These are phyloP conservation scores for Jaenimonas drosophilae DNA, from an alignment of 208 protist species.

Conservation along the genomic window DNA sequence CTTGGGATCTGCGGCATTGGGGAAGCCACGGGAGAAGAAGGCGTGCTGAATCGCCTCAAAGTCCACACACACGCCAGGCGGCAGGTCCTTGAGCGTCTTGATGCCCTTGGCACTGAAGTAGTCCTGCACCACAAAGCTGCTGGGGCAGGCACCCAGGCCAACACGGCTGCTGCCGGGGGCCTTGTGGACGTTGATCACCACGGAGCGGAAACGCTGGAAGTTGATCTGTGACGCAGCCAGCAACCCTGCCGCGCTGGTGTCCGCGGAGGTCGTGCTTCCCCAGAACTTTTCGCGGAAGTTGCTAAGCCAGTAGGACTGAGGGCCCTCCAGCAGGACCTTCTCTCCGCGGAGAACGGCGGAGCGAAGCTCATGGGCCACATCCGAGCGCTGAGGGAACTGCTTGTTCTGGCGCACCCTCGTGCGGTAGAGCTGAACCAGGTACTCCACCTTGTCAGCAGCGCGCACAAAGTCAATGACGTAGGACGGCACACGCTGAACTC, in stretches of 20 bases:
- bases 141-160: constrained; percentile 84
- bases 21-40: constrained; percentile 52
- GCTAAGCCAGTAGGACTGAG: constrained; percentile 90
- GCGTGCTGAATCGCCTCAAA: constrained; percentile 81
- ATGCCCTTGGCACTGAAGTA: constrained; percentile 79
- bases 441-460: constrained; percentile 76
- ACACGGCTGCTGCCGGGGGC: constrained; percentile 84
- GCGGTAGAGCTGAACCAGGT: constrained; percentile 68
- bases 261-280: constrained; percentile 84
- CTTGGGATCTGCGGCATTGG: constrained; percentile 13
- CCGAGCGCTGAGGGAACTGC: constrained; percentile 66
- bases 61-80: constrained; percentile 42
- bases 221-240: constrained; percentile 83
- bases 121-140: constrained; percentile 84
- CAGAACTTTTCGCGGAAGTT: constrained; percentile 90
- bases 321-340: constrained; percentile 86
- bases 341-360: constrained; percentile 54
- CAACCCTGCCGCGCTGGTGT: constrained; percentile 77
- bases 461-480: constrained; percentile 79
- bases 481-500: constrained; percentile 58
- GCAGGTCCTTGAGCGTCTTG: constrained; percentile 69
- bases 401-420: constrained; percentile 64
- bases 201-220: constrained; percentile 53
- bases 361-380: constrained; percentile 77
- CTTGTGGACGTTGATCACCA: constrained; percentile 91